Evolutionary conservation across 495 filamentous ascomycete genomes (phyloP), one percentile per base, ranked within the genome.

Genomic region (Penicillium turbatum): DNA sequence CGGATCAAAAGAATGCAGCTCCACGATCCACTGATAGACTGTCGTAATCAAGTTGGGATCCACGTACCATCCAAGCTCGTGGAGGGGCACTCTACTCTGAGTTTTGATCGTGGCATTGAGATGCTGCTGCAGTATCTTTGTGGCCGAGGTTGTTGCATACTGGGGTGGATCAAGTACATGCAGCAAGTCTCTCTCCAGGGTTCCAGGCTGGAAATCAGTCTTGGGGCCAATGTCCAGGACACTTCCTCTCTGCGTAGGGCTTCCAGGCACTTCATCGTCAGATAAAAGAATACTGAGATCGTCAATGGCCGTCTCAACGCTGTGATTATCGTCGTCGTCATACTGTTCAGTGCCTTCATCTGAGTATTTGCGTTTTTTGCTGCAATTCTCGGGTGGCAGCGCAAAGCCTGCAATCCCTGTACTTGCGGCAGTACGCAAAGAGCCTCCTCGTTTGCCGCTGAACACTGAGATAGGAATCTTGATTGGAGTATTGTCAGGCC

Each of bases 21-120:
- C 88, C 2, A 96, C 84, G 56, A 96, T 91, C 90, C 91, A 96
- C 66, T 96, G 92, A 64, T 91, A 97, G 35, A 92, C 72, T 62
- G 92, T 96, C 6, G 66, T 70, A 51, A 84, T 69, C 10, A 76
- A 63, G 11, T 74, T 70, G 4, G 70, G 69, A 58, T 93, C 77
- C 53, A 96, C 82, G 64, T 90, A 92, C 89, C 91, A 97, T 13
- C 92, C 92, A 0, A 96, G 79, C 55, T 89, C 80, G 55, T 87
- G 78, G 6, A 85, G 70, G 1, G 84, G 79, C 8, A 79, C 80
- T 30, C 61, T 71, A 10, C 81, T 52, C 60, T 96, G 91, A n/a
- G 82, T 56, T 56, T 84, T 79, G 4, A 90, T 63, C 1, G 88
- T 71, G 12, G 67, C 69, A 35, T 73, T 70, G 9, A 96, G 73